Evolutionary conservation across 495 filamentous ascomycete species (phyloP), one percentile per base, ranked within the genome.

Genomic region (Podospora comata): DNA sequence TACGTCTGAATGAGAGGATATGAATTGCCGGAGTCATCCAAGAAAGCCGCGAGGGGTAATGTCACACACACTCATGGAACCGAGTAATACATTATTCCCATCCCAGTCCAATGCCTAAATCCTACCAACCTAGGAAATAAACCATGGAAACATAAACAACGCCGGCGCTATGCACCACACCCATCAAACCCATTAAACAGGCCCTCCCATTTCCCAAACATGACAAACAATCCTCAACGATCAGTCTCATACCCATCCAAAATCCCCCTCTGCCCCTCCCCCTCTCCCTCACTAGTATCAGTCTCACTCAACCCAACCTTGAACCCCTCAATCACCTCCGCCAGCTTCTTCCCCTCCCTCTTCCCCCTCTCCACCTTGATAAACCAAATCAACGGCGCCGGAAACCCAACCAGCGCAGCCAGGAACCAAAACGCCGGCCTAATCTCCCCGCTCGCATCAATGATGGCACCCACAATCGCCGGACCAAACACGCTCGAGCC

Each of bases 401-500:
- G 94, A 0, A 96, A 74, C 53, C 90, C 89, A 9, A 99, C 89
- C 44, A 99, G 79, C 5, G 88, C 83, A 1, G 93, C 94, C 32
- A 99, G 80, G 73, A 99, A 99, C 81, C 91, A 90, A 75, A 99
- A 99, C 2, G 94, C 93, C 34, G 93, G 93, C 70, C 95, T 83
- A 67, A 99, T 98, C 70, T 94, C 89, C 1, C 95, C 95, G 65
- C 91, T 92, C 18, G 84, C 87, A 73, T 97, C 94, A 16, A 95
- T 97, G 67, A 99, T 93, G 0, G 88, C 86, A 3, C 95, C 95
- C 1, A 98, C 96, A 74, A 99, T 94, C 3, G 92, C 90, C 4
- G 95, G 95, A 0, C 95, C 95, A 76, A 99, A 97, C 19, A 99
- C 83, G 74, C 91, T 95, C 6, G 91, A 95, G 23, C 95, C 95